Base-by-base conservation (phyloP, 441 rosid species). In the Pelargonium cotyledonis region DNA sequence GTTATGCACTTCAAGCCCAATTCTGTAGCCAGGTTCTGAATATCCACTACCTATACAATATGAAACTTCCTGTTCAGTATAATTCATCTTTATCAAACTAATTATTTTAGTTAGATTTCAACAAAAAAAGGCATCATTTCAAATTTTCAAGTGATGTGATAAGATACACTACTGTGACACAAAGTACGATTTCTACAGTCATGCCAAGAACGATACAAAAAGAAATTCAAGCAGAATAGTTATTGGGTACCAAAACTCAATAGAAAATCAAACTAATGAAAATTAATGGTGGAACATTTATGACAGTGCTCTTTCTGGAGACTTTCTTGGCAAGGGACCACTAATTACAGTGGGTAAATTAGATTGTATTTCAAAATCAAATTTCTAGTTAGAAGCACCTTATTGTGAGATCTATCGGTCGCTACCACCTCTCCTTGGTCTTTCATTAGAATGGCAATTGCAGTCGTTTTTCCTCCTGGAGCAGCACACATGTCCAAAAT, bases 401-500 rank as follows among this genome's bases (percentile, higher is more conserved):
- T 94, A 80, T 94, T 94, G 77, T 94, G 99, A 75, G 99, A 94
- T 82, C 99, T 85, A 81, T 91, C 99, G 53, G 76, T 87, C 43
- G 99, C 97, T 78, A 89, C 75, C 75, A 94, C 82, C 85, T 88
- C 96, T 72, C 99, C 99, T 75, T 88, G 86, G 80, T 88, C 90
- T 74, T 88, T 84, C 96, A 94, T 91, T 73, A 88, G 86, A 65
- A 83, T 80, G 65, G 99, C 95, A 77, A 91, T 86, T 73, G 94
- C 96, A 65, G 99, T 91, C 66, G 99, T 94, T 77, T 94, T 94
- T 68, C 99, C 99, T 72, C 99, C 99, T 0, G 97, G 99, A 43
- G 97, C 96, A 58, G 99, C 99, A 72, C 99, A 94, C 99, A 91
- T 94, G 77, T 94, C 99, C 72, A 94, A 73, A 80, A 94, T 77